Percentiles rank a stretch among this genome's conserved stretches.
Evolutionary conservation across 495 filamentous ascomycete genomes (phyloP).

Genomic region (Tuber aestivum): DNA sequence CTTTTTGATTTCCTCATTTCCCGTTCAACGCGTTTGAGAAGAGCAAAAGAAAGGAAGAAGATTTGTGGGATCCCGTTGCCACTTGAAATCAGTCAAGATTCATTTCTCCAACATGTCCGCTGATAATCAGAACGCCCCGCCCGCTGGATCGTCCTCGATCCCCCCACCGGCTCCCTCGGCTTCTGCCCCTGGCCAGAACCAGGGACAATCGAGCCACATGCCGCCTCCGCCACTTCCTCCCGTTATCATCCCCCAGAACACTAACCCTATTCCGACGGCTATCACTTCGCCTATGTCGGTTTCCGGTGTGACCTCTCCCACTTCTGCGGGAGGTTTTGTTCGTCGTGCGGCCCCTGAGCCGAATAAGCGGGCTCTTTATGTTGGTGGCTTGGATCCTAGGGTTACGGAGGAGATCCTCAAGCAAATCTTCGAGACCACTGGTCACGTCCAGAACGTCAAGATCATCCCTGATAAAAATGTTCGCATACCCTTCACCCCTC

Average conservation of each 20-base stretch:
- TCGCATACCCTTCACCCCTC: conserved; percentile 32
- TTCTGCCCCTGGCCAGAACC: conserved; percentile 28
- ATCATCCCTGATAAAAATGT: conserved; percentile 78
- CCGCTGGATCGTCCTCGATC: conserved; percentile 4
- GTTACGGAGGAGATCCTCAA: conserved; percentile 95
- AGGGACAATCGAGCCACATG: conserved; percentile 59
- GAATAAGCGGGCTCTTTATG: conserved; percentile 96
- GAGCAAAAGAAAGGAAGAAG: conserved; percentile 28
- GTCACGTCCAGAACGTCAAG: conserved; percentile 97
- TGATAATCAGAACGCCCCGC: conserved; percentile 37
- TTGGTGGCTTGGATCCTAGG: conserved; percentile 88
- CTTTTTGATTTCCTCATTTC: conserved; percentile 36
- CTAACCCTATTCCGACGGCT: conserved; percentile 88
- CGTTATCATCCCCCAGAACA: conserved; percentile 90
- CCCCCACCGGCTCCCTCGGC: neutral
- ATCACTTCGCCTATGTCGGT: conserved; percentile 80
- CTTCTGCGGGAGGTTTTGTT: conserved; percentile 69
- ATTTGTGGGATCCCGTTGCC: conserved; percentile 27
- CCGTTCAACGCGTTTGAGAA: conserved; percentile 3
- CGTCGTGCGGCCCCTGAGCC: conserved; percentile 94
- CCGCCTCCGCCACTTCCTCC: conserved; percentile 84
- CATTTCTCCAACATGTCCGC: conserved; percentile 42
- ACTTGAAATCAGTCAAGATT: conserved; percentile 33
- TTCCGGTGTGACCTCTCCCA: conserved; percentile 70
- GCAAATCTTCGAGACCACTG: conserved; percentile 98